A percentile compares a stretch with the other conserved stretches of the same genome.
These are phyloP conservation scores for Allomyces macrogynus DNA, from an alignment of 192 early-diverging fungal species.

Conservation along the genomic window DNA sequence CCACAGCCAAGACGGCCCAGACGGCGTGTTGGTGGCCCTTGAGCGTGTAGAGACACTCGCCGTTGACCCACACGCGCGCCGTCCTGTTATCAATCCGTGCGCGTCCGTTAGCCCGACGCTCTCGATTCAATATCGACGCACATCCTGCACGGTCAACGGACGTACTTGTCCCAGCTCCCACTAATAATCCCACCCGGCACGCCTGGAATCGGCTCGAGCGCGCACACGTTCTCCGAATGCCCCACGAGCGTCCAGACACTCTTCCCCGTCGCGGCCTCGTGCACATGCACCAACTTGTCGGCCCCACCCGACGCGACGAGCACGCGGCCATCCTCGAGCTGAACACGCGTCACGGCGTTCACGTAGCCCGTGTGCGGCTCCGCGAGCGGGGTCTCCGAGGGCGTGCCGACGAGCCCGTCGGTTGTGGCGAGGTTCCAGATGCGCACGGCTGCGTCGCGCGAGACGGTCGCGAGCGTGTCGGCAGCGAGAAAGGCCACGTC, in stretches of 20 bases:
- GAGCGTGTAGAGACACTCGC: conserved; percentile 43
- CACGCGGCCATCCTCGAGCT: background rate
- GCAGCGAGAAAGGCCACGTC: conserved; percentile 35
- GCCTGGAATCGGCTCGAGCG: conserved; percentile 31
- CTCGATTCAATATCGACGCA: background rate
- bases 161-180: conserved; percentile 94
- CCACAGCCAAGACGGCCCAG: conserved; percentile 65
- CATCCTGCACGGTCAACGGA: background rate
- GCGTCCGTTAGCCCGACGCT: background rate
- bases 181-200: conserved; percentile 53
- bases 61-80: conserved; percentile 74
- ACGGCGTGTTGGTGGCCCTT: conserved; percentile 64
- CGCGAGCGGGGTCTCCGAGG: background rate
- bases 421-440: background rate
- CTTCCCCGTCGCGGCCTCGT: conserved; percentile 36
- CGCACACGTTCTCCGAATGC: conserved; percentile 74
- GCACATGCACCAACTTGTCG: conserved; percentile 68
- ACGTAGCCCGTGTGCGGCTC: conserved; percentile 1
- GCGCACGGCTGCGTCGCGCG: conserved; percentile 46
- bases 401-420: background rate
- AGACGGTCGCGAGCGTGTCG: conserved; percentile 42
- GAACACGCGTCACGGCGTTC: background rate
- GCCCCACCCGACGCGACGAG: conserved; percentile 61
- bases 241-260: conserved; percentile 54
- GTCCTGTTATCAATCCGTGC: conserved; percentile 25